Conservation (phyloP, 306 rosid species). For the Gleditsia sinensis region DNA sequence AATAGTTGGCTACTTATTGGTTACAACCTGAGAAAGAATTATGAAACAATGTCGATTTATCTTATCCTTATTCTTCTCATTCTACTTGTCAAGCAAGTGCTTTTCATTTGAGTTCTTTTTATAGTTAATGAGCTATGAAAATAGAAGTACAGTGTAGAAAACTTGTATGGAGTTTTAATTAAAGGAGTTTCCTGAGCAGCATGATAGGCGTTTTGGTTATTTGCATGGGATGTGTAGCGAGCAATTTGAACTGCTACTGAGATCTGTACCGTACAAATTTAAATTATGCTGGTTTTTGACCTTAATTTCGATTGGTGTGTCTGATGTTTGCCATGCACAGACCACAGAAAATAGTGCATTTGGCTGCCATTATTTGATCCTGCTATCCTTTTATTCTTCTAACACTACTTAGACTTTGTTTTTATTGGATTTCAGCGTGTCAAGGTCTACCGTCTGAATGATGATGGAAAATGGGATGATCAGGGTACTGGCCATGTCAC, state of each 20-base stretch:
- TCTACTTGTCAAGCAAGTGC: background rate
- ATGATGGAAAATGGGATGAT: conserved; percentile 96
- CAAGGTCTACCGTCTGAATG: conserved; percentile 85
- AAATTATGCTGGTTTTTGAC: background rate
- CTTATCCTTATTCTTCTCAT: background rate
- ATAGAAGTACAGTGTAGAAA: background rate
- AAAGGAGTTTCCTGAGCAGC: background rate
- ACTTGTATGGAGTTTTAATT: background rate
- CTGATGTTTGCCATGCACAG: too few relatives aligned
- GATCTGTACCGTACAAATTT: background rate
- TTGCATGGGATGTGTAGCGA: background rate
- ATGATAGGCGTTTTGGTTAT: background rate
- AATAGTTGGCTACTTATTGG: background rate
- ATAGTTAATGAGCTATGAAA: background rate
- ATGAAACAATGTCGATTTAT: background rate
- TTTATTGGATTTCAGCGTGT: conserved; percentile 74
- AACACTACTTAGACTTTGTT: background rate
- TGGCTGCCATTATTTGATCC: background rate
- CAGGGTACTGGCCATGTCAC: conserved; percentile 95
- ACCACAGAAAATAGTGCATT: too few relatives aligned
- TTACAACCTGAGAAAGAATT: background rate
- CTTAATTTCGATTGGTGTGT: background rate
- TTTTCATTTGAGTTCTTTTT: background rate
- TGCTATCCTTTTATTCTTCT: background rate
- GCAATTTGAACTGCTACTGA: background rate